phyloP scores from a whole-genome alignment of 140 eudicot species.

The Ambrosia hybrid region DNA sequence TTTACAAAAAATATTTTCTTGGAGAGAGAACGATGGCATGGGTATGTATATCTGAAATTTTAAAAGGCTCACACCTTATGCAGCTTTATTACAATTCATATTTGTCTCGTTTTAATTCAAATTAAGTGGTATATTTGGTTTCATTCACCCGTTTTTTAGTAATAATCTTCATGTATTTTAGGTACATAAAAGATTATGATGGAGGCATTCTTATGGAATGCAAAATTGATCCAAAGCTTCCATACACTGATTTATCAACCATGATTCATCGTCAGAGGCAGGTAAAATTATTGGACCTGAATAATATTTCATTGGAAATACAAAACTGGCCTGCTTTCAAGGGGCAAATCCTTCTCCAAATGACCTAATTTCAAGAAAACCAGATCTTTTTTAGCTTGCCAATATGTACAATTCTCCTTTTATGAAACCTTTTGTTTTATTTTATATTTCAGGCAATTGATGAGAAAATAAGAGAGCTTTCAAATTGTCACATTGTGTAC shows the following conservation, averaged over 20 bases:
- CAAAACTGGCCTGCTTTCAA: too few relatives aligned
- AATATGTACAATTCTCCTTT: conserved; percentile 3
- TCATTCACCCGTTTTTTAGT: background rate
- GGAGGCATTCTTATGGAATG: conserved; percentile 99
- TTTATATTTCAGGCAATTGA: conserved; percentile 76
- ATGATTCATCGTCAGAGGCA: conserved; percentile 95
- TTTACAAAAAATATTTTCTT: conserved; percentile 85
- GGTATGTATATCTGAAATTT: conserved; percentile 53
- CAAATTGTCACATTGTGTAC: conserved; percentile 90
- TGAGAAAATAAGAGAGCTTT: conserved; percentile 88
- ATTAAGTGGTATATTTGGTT: background rate
- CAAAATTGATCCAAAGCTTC: conserved; percentile 97
- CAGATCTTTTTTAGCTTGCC: conserved; percentile 1
- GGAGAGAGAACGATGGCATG: conserved; percentile 94
- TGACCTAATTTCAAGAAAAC: background rate
- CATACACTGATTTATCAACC: conserved; percentile 91
- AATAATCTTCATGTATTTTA: conserved; percentile 8
- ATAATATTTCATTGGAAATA: background rate
- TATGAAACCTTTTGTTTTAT: background rate
- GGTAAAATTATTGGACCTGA: conserved; percentile 39
- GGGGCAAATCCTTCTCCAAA: too few relatives aligned
- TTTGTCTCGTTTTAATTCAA: background rate
- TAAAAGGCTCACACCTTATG: background rate
- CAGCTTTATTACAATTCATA: background rate
- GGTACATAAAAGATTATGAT: conserved; percentile 96